These are phyloP conservation scores for Apiospora pterosperma DNA, from an alignment of 2,329 filamentous ascomycete species.

Conservation along the genomic window DNA sequence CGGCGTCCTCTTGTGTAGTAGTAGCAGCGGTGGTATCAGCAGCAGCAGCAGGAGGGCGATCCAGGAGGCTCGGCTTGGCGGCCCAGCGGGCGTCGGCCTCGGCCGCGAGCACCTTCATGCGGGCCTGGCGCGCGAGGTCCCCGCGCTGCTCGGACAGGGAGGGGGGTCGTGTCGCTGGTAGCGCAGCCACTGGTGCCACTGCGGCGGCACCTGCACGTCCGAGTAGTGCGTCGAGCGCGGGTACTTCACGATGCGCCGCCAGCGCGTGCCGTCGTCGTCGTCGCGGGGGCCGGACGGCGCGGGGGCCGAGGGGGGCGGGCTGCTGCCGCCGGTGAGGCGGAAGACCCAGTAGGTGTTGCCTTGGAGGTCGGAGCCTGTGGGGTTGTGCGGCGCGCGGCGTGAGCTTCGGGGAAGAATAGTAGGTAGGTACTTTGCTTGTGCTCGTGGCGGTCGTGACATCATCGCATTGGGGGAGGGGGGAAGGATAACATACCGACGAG, in stretches of 20 bases:
- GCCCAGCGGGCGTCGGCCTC: conserved; percentile 63
- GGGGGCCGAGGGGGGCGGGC: conserved; percentile 15
- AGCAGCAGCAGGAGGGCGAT: background rate
- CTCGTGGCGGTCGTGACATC: background rate
- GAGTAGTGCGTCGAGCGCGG: conserved; percentile 51
- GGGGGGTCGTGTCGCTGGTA: conserved; percentile 55
- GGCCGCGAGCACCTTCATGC: conserved; percentile 54
- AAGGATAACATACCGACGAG: conserved; percentile 49
- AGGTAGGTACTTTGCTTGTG: too few relatives aligned
- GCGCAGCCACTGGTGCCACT: conserved; percentile 69
- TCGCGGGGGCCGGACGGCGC: background rate
- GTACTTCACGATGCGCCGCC: conserved; percentile 61
- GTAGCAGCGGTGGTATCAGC: too few relatives aligned
- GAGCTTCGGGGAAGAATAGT: too few relatives aligned
- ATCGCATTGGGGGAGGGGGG: background rate
- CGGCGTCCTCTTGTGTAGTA: background rate
- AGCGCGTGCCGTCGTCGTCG: conserved; percentile 36
- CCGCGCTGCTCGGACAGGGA: conserved; percentile 52
- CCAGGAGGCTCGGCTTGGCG: conserved; percentile 46
- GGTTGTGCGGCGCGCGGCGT: too few relatives aligned
- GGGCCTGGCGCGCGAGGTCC: conserved; percentile 50
- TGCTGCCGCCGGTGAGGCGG: conserved; percentile 39
- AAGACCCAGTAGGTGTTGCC: conserved; percentile 72
- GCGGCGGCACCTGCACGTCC: conserved; percentile 54
- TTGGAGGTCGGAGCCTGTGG: conserved; percentile 57